Conservation (phyloP, 371 early-diverging fungal species). For the Syncephalastrum monosporum region DNA sequence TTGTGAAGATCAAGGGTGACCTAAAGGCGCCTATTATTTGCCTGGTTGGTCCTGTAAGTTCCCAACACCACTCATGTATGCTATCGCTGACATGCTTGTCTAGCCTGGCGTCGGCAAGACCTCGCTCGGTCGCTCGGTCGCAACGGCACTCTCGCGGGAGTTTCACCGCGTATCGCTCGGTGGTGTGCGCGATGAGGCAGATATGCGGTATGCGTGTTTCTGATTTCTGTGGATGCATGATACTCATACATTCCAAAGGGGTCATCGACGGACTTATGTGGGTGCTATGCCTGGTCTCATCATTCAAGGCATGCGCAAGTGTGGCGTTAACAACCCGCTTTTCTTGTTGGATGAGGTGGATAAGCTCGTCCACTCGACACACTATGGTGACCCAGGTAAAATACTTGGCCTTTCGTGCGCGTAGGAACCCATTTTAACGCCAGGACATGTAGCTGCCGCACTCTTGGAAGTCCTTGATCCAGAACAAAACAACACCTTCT, state of each 20-base stretch:
- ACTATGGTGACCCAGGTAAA: constrained; percentile 73
- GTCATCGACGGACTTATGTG: constrained; percentile 87
- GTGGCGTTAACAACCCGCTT: constrained; percentile 77
- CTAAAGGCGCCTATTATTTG: constrained; percentile 80
- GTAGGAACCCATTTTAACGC: not conserved
- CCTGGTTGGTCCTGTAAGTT: constrained; percentile 62
- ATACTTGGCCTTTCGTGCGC: not conserved
- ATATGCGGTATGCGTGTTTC: constrained; percentile 48
- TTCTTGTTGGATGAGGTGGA: constrained; percentile 86
- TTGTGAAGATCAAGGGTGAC: constrained; percentile 70
- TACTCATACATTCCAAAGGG: constrained; percentile 37
- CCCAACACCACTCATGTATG: not conserved
- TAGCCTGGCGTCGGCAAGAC: constrained; percentile 84
- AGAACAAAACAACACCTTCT: constrained; percentile 76
- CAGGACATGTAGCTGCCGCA: constrained; percentile 54
- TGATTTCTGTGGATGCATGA: not conserved
- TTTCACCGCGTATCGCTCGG: constrained; percentile 85
- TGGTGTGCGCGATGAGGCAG: constrained; percentile 86
- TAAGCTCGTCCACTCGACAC: constrained; percentile 64
- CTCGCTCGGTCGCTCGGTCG: constrained; percentile 75
- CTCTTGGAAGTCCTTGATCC: constrained; percentile 87
- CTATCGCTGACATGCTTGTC: not conserved
- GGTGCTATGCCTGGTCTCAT: constrained; percentile 86
- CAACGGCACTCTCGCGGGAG: constrained; percentile 70
- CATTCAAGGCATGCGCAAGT: constrained; percentile 67